Evolutionary conservation across 2,329 filamentous ascomycete genomes (phyloP), one percentile per base, ranked within the genome.

Genomic region (Magnaporthiopsis poae): DNA sequence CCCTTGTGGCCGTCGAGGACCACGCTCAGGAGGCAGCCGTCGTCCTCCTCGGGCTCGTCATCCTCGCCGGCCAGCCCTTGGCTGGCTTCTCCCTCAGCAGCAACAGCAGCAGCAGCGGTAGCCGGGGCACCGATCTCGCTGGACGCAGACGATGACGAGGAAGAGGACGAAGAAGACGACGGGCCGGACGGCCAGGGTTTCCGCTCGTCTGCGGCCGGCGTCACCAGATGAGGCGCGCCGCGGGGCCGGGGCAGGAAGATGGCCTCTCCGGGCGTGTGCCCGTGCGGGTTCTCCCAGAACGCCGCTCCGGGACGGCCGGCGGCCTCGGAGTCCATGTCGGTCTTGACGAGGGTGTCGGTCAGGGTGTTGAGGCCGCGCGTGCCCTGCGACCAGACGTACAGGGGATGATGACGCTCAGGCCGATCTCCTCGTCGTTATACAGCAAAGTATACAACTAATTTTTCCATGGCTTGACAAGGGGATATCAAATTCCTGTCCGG

Each of bases 181-280:
- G 46, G 25, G 46, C 5, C 9, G 46, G 46, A 56, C 21, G 18
- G 46, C 46, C 7, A 9, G 21, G 46, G 1, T 9, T 9, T 25
- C 21, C 21, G 46, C 46, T 25, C 8, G 7, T 11, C 46, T 25
- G 46, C 46, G 8, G 8, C 46, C 18, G 13, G 46, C 1, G 5
- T 56, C 46, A 56, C 46, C 46, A 56, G 46, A 25, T 21, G 46
- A 11, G 46, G 46, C 46, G 46, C 46, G 9, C 46, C 46, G 46
- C 46, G 46, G 0, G 84, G 84, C 46, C 81, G 76, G 0, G 82
- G 77, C 1, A 91, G 80, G 69, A 91, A 91, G 39, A 91, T 86
- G 0, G 88, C 80, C 74, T 91, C 89, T 1, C 88, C 85, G 0
- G 89, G 89, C 0, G 86, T 88, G 71, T 91, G 87, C 0, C 83